A percentile compares a stretch with the other conserved stretches of the same genome.
Conservation (phyloP, 306 rosid genomes). For the Prunus campanulata region DNA sequence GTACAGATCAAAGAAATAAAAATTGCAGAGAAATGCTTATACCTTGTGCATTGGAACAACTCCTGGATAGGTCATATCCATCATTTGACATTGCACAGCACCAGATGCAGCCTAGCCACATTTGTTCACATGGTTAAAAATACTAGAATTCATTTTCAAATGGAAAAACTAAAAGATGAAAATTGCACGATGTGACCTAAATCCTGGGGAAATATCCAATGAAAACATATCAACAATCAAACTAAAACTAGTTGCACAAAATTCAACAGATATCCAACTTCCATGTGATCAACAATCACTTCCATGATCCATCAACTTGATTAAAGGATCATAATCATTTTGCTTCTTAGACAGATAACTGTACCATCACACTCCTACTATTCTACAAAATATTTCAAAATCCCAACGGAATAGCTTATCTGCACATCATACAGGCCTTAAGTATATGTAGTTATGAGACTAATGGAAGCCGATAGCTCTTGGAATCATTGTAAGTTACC, state of each 20-base stretch:
- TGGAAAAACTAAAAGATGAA: slow-evolving; percentile 12
- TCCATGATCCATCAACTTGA: neutral
- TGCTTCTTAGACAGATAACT: neutral
- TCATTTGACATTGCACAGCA: slow-evolving; percentile 95
- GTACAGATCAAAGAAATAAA: neutral
- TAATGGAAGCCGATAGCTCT: no score
- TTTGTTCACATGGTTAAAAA: slow-evolving; percentile 19
- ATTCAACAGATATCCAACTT: neutral
- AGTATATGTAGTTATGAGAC: no score
- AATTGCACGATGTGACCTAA: neutral
- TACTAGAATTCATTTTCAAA: neutral
- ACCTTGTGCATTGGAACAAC: slow-evolving; percentile 99
- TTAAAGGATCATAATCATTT: neutral
- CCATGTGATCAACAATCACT: no score
- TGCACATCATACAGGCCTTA: no score
- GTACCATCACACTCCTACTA: neutral
- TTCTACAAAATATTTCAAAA: no score
- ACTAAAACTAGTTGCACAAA: neutral
- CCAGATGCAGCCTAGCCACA: slow-evolving; percentile 90
- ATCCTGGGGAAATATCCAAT: neutral
- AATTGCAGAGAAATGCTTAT: slow-evolving; percentile 6
- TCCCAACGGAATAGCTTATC: no score
- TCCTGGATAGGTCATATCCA: slow-evolving; percentile 84
- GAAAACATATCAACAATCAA: neutral
- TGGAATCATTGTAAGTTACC: no score